Conservation (phyloP, 768 basidiomycete species). For the Rickenella mellea region DNA sequence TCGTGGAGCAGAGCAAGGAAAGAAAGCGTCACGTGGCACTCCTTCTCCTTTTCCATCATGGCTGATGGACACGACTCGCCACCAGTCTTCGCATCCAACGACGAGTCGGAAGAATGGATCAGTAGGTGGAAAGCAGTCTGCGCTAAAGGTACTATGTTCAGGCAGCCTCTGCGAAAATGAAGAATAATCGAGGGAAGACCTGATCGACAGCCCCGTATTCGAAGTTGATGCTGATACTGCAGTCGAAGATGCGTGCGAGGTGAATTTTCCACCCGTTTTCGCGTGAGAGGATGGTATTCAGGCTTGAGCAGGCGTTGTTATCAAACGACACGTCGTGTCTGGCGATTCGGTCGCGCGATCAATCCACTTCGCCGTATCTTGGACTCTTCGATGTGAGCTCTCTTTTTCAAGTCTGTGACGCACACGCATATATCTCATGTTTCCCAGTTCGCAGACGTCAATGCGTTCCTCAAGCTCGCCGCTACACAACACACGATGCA, state of each 20-base stretch:
- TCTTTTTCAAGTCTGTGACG: background rate
- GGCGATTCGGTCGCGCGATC: slow-evolving; percentile 30
- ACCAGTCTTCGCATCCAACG: slow-evolving; percentile 3
- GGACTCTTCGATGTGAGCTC: slow-evolving; percentile 70
- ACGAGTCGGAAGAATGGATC: slow-evolving; percentile 44
- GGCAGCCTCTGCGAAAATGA: background rate
- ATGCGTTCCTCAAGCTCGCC: slow-evolving; percentile 79
- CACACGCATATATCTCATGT: background rate
- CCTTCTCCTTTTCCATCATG: no score
- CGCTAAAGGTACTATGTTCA: slow-evolving; percentile 39
- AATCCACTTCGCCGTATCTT: slow-evolving; percentile 20
- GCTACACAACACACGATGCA: slow-evolving; percentile 66
- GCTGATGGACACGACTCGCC: background rate
- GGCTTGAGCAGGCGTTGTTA: slow-evolving; percentile 40
- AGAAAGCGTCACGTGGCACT: no score
- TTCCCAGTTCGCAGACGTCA: slow-evolving; percentile 70
- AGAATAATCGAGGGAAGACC: slow-evolving; percentile 30
- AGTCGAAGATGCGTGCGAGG: slow-evolving; percentile 80
- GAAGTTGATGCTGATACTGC: slow-evolving; percentile 59
- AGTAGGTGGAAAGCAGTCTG: slow-evolving; percentile 44
- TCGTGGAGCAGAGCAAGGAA: no score
- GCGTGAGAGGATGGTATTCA: background rate
- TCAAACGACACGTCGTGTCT: slow-evolving; percentile 57
- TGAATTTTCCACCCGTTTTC: slow-evolving; percentile 20
- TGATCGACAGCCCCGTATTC: slow-evolving; percentile 62